These are phyloP conservation scores for Endoconidiophora laricicola DNA, from an alignment of 2,329 filamentous ascomycete genomes.

Conservation along the genomic window DNA sequence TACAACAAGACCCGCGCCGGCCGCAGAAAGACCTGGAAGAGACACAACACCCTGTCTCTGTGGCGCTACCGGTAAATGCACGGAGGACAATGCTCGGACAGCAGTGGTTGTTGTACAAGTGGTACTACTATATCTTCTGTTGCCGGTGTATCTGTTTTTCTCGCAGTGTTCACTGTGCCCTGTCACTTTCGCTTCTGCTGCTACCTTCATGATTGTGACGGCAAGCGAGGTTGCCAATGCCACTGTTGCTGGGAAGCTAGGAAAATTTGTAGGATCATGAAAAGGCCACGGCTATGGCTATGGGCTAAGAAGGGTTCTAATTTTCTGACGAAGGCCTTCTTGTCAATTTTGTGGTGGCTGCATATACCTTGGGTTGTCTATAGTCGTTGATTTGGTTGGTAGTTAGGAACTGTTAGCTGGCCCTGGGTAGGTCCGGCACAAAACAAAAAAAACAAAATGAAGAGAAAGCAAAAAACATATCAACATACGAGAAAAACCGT, in stretches of 20 bases:
- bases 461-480: slow-evolving; percentile 6
- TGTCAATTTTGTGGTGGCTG: too few species aligned
- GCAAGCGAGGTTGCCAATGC: too few species aligned
- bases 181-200: slow-evolving; percentile 9
- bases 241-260: slow-evolving; percentile 8
- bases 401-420: neutral
- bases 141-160: slow-evolving; percentile 9
- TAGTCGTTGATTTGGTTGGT: slow-evolving; percentile 1
- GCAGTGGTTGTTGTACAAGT: neutral
- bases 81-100: slow-evolving; percentile 2
- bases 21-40: slow-evolving; percentile 99
- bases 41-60: slow-evolving; percentile 97
- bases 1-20: slow-evolving; percentile 98
- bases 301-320: slow-evolving; percentile 12
- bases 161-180: slow-evolving; percentile 6
- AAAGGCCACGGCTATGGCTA: slow-evolving; percentile 12
- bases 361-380: slow-evolving; percentile 1
- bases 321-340: slow-evolving; percentile 11
- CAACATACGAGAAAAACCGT: neutral
- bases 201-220: neutral
- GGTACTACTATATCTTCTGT: neutral
- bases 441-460: slow-evolving; percentile 2
- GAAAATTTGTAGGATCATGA: slow-evolving; percentile 12
- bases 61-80: slow-evolving; percentile 80
- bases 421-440: neutral